Percentiles rank a stretch among this genome's conserved stretches.
Conservation (phyloP, 2,329 filamentous ascomycete genomes). For the Penicillium digitatum region DNA sequence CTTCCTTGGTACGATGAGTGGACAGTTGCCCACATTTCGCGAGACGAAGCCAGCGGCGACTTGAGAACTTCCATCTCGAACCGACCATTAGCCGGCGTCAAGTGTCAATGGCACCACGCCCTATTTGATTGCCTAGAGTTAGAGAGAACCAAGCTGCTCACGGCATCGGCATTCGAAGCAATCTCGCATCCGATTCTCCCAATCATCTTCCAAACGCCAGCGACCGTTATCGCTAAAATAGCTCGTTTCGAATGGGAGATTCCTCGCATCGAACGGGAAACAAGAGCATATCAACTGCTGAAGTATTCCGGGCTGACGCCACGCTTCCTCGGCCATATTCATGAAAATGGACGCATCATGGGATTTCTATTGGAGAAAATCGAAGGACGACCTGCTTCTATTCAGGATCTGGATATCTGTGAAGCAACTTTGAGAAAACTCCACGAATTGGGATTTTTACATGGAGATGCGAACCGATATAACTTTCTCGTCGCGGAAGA, state of each 20-base stretch:
- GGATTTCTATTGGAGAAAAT: slow-evolving; percentile 37
- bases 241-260: slow-evolving; percentile 36
- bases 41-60: slow-evolving; percentile 20
- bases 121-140: slow-evolving; percentile 27
- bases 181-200: slow-evolving; percentile 17
- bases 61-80: slow-evolving; percentile 25
- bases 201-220: slow-evolving; percentile 10
- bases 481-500: slow-evolving; percentile 34
- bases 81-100: slow-evolving; percentile 23
- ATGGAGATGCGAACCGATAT: slow-evolving; percentile 40
- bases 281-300: slow-evolving; percentile 24
- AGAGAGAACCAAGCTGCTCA: slow-evolving; percentile 26
- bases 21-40: slow-evolving; percentile 3
- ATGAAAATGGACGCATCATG: slow-evolving; percentile 26
- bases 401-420: slow-evolving; percentile 12
- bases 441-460: slow-evolving; percentile 21
- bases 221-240: slow-evolving; percentile 32
- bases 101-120: slow-evolving; percentile 26
- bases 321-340: slow-evolving; percentile 33
- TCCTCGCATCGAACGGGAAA: slow-evolving; percentile 33
- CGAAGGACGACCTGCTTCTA: slow-evolving; percentile 28
- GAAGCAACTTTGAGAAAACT: slow-evolving; percentile 23
- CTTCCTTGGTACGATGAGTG: slow-evolving; percentile 6
- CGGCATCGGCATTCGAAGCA: slow-evolving; percentile 25
- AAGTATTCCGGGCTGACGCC: slow-evolving; percentile 32